These are phyloP conservation scores for Fusarium anthophilum DNA, from an alignment of 2,329 filamentous ascomycete species.

Conservation along the genomic window DNA sequence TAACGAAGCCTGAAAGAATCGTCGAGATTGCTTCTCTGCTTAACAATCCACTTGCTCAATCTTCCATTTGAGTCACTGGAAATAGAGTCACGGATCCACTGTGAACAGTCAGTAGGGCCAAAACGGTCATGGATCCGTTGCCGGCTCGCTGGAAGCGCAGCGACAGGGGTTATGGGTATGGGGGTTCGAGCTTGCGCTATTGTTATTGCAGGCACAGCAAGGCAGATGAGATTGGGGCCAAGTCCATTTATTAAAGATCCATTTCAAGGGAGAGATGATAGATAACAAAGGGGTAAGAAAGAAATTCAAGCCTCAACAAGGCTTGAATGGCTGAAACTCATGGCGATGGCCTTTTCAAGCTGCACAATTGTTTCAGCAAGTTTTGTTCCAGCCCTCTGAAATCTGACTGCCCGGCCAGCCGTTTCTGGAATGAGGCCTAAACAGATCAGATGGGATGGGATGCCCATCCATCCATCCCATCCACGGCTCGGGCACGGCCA, in stretches of 20 bases:
- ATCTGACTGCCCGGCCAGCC: constrained; percentile 17
- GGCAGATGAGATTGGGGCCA: constrained; percentile 36
- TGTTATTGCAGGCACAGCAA: constrained; percentile 39
- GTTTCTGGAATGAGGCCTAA: constrained; percentile 26
- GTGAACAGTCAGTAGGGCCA: constrained; percentile 30
- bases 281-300: constrained; percentile 18
- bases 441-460: constrained; percentile 24
- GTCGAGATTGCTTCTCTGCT: constrained; percentile 32
- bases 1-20: constrained; percentile 18
- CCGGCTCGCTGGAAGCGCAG: constrained; percentile 39
- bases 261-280: constrained; percentile 16
- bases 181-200: constrained; percentile 38
- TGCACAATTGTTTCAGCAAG: constrained; percentile 14
- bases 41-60: constrained; percentile 36
- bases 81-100: constrained; percentile 40
- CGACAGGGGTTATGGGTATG: constrained; percentile 29
- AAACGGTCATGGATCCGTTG: constrained; percentile 39
- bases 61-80: constrained; percentile 21
- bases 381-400: constrained; percentile 12
- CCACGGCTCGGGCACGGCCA: constrained; percentile 24
- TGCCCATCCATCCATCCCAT: constrained; percentile 15
- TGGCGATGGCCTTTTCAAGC: constrained; percentile 2
- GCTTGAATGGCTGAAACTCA: constrained; percentile 6
- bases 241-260: constrained; percentile 33
- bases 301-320: neutral